Conservation (phyloP, 2,329 filamentous ascomycete genomes). For the Knufia fluminis region DNA sequence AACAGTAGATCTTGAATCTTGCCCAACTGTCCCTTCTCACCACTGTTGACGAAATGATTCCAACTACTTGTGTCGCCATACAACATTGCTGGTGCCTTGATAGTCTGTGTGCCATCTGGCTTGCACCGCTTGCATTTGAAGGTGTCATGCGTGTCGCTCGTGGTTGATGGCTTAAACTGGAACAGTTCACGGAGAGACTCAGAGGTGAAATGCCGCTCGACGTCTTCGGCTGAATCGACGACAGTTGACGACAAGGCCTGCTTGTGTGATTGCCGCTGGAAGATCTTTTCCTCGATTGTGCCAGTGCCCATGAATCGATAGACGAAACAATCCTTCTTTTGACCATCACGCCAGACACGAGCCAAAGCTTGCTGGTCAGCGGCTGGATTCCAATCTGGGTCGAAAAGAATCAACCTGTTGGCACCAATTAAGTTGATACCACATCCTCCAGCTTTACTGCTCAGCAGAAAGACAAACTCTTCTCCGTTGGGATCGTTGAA, state of each 20-base stretch:
- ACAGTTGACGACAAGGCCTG: conserved; percentile 93
- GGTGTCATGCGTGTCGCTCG: conserved; percentile 91
- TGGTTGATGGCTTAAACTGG: conserved; percentile 76
- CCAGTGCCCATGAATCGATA: conserved; percentile 99
- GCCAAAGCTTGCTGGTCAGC: conserved; percentile 95
- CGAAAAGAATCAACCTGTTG: conserved; percentile 89
- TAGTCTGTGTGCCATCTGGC: conserved; percentile 72
- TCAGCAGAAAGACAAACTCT: conserved; percentile 93
- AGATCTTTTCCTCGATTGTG: conserved; percentile 98
- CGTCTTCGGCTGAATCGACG: conserved; percentile 91
- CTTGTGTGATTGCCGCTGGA: conserved; percentile 96
- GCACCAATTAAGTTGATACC: conserved; percentile 92
- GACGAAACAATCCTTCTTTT: conserved; percentile 98
- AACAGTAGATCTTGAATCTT: conserved; percentile 85
- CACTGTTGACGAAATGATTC: conserved; percentile 89
- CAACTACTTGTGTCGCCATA: conserved; percentile 98
- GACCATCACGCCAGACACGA: conserved; percentile 95
- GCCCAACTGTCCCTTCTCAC: conserved; percentile 55
- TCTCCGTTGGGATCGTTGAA: conserved; percentile 88
- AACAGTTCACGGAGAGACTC: conserved; percentile 89
- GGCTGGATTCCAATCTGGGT: conserved; percentile 96
- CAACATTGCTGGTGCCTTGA: conserved; percentile 89
- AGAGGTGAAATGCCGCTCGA: conserved; percentile 89
- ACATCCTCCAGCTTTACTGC: conserved; percentile 92
- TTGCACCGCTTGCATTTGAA: conserved; percentile 97